phyloP scores from a whole-genome alignment of 176 grass and related monocot genomes.

The Carex parvula region DNA sequence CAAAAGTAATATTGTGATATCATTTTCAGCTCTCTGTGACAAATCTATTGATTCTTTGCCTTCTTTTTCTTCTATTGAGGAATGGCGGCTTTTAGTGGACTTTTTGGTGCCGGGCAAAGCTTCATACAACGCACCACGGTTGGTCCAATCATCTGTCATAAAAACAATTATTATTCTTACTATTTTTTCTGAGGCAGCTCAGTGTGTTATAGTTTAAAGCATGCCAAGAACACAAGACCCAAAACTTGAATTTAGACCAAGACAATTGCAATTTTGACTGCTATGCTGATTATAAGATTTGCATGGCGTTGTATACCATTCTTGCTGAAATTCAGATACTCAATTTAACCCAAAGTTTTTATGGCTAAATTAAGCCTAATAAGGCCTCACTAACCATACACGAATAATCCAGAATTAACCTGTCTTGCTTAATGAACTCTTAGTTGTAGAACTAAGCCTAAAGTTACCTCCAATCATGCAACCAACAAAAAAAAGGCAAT shows the following conservation, averaged over 20 bases:
- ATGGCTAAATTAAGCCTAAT: no score
- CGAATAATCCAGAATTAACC: neutral
- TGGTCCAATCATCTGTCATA: conserved; percentile 39
- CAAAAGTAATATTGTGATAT: conserved; percentile 53
- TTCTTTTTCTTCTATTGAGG: conserved; percentile 20
- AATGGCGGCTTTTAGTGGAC: conserved; percentile 1
- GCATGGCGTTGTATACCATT: no score
- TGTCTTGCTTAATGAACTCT: neutral
- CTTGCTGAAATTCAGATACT: no score
- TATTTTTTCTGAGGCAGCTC: conserved; percentile 9
- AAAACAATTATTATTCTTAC: conserved; percentile 7
- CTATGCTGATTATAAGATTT: no score
- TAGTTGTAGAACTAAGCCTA: neutral
- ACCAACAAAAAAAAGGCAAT: neutral
- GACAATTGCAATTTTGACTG: no score
- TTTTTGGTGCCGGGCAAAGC: conserved; percentile 22
- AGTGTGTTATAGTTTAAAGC: neutral
- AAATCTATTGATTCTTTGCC: neutral
- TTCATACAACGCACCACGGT: conserved; percentile 35
- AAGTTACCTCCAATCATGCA: neutral
- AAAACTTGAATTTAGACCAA: no score
- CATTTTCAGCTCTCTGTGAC: conserved; percentile 32
- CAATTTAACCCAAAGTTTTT: no score
- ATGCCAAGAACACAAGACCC: no score
- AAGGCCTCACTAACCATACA: no score